phyloP scores from a whole-genome alignment of 2,329 filamentous ascomycete genomes.

The Fusarium nurragi region DNA sequence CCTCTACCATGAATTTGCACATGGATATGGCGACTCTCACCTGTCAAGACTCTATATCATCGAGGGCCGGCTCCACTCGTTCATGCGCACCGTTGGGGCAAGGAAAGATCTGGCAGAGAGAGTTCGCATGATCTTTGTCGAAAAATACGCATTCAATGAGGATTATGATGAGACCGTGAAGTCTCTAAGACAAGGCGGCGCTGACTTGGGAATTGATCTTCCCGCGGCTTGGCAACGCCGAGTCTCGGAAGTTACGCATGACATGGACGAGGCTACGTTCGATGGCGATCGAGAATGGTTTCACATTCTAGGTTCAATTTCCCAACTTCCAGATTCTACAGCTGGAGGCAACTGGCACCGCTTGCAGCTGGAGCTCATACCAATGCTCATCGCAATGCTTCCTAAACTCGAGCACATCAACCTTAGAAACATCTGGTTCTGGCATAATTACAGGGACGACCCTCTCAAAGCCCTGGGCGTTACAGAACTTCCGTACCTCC shows the following conservation, averaged over 20 bases:
- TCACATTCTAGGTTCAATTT: too few relatives aligned
- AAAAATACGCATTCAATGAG: background rate
- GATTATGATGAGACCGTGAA: fast-evolving
- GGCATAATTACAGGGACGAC: fast-evolving
- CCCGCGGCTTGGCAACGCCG: background rate
- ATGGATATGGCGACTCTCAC: background rate
- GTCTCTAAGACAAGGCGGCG: background rate
- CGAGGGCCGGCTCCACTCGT: background rate
- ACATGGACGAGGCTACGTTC: too few relatives aligned
- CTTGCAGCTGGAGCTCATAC: background rate
- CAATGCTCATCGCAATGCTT: background rate
- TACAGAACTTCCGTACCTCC: background rate
- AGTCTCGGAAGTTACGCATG: background rate
- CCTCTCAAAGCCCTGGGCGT: background rate
- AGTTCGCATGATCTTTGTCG: background rate
- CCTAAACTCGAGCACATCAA: background rate
- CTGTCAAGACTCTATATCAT: background rate
- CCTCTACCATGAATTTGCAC: background rate
- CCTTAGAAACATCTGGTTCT: background rate
- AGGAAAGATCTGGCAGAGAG: background rate
- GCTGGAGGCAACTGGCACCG: fast-evolving
- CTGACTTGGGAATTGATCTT: background rate
- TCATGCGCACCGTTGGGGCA: background rate
- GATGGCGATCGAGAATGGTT: too few relatives aligned
- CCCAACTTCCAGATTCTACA: background rate